phyloP scores from a whole-genome alignment of 1,284 basidiomycete species.

The Pyrrhoderma lamaoense region DNA sequence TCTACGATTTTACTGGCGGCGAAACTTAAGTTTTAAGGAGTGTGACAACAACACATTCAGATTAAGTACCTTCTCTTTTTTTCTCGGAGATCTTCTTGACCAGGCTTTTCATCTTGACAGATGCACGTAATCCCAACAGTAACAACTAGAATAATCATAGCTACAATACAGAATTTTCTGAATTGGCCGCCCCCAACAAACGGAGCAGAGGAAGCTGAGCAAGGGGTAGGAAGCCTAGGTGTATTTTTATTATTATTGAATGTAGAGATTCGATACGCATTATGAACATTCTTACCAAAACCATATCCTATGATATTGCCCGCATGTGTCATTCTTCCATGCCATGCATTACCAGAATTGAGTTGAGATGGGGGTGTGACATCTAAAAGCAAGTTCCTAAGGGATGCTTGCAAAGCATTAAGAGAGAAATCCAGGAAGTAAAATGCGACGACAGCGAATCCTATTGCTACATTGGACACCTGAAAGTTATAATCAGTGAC shows the following conservation, averaged over 20 bases:
- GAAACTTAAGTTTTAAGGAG: too few species aligned
- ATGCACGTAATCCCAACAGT: conserved; percentile 87
- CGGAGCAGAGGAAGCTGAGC: conserved; percentile 66
- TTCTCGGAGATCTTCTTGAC: conserved; percentile 34
- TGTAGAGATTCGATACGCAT: background rate
- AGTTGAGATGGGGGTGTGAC: conserved; percentile 82
- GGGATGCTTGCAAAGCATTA: conserved; percentile 89
- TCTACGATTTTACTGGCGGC: conserved; percentile 46
- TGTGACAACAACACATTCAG: conserved; percentile 10
- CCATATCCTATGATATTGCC: conserved; percentile 91
- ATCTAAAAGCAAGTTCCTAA: conserved; percentile 89
- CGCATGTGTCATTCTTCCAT: conserved; percentile 91
- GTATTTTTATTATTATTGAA: too few species aligned
- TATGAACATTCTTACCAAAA: conserved; percentile 49
- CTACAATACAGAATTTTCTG: conserved; percentile 89
- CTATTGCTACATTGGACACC: conserved; percentile 69
- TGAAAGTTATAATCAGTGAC: conserved; percentile 26
- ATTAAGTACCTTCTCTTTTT: conserved; percentile 28
- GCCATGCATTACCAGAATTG: conserved; percentile 95
- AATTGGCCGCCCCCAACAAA: conserved; percentile 92
- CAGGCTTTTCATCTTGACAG: conserved; percentile 70
- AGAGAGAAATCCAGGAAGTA: conserved; percentile 93
- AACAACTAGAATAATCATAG: conserved; percentile 67
- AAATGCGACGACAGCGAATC: conserved; percentile 85
- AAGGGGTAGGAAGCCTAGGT: conserved; percentile 77